phyloP scores from a whole-genome alignment of 2,329 filamentous ascomycete species.

The Fusarium tuaranense region DNA sequence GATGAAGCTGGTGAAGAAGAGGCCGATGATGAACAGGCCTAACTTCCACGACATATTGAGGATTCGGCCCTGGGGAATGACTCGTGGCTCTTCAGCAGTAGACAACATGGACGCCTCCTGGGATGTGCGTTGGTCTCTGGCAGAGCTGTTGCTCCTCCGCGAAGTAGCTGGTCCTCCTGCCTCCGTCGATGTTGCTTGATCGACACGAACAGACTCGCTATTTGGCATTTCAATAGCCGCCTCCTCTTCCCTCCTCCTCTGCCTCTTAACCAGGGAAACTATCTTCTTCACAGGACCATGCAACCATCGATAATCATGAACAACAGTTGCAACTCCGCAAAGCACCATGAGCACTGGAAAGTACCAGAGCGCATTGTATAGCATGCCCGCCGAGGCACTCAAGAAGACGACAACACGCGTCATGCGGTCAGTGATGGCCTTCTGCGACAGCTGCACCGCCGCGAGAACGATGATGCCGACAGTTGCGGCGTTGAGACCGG shows the following conservation, averaged over 20 bases:
- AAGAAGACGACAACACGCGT: constrained; percentile 74
- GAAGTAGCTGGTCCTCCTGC: neutral
- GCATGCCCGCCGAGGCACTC: constrained; percentile 71
- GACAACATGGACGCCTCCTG: neutral
- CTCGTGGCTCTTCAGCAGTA: constrained; percentile 49
- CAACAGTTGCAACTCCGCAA: constrained; percentile 63
- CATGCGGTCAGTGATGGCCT: constrained; percentile 73
- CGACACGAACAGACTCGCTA: neutral
- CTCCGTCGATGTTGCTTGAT: neutral
- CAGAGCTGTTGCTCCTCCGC: constrained; percentile 9
- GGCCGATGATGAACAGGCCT: constrained; percentile 55
- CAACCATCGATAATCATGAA: constrained; percentile 68
- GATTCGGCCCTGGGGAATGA: constrained; percentile 48
- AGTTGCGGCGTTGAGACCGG: constrained; percentile 77
- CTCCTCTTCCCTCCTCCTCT: constrained; percentile 5
- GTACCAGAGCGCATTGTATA: constrained; percentile 81
- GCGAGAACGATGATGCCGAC: constrained; percentile 80
- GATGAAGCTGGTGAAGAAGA: constrained; percentile 69
- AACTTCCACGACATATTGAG: constrained; percentile 59
- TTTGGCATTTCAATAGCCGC: constrained; percentile 14
- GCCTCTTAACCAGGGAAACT: constrained; percentile 11
- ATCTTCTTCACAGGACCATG: constrained; percentile 46
- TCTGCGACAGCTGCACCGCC: constrained; percentile 74
- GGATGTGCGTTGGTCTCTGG: neutral
- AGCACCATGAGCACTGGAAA: constrained; percentile 73